Percentiles rank a stretch among this genome's conserved stretches.
Evolutionary conservation across 2,329 filamentous ascomycete genomes (phyloP).

Genomic region (Huntiella savannae): DNA sequence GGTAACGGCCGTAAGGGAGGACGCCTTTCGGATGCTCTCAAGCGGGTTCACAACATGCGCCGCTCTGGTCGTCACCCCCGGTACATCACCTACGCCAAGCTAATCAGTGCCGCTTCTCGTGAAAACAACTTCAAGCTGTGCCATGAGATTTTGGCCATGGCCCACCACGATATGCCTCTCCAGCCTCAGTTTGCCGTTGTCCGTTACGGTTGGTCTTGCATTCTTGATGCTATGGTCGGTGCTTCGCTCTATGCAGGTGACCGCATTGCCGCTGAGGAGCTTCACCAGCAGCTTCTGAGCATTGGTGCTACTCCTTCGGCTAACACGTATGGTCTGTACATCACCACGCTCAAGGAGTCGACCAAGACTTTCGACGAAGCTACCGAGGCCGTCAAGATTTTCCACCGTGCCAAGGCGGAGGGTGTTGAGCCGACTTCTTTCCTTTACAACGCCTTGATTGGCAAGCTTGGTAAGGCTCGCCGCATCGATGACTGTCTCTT

Average conservation of each 20-base stretch:
- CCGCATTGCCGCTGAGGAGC: conserved; percentile 62
- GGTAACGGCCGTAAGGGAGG: conserved; percentile 52
- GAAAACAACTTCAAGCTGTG: conserved; percentile 65
- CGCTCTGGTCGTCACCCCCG: conserved; percentile 77
- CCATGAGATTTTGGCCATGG: conserved; percentile 75
- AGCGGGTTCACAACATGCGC: conserved; percentile 80
- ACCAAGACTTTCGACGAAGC: conserved; percentile 97
- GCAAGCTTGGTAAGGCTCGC: conserved; percentile 92
- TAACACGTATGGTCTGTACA: conserved; percentile 96
- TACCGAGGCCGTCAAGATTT: conserved; percentile 91
- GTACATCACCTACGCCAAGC: conserved; percentile 92
- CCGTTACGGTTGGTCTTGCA: conserved; percentile 88
- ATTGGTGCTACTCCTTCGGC: conserved; percentile 86
- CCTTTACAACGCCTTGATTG: conserved; percentile 93
- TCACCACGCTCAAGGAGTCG: conserved; percentile 95
- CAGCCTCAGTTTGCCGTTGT: conserved; percentile 71
- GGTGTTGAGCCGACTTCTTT: conserved; percentile 93
- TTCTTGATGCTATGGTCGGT: conserved; percentile 90
- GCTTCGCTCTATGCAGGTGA: conserved; percentile 72
- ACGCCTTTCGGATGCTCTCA: conserved; percentile 61
- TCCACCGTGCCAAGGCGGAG: conserved; percentile 80
- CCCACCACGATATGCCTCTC: conserved; percentile 71
- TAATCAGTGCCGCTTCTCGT: conserved; percentile 78
- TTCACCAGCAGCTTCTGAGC: conserved; percentile 75
- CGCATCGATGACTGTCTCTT: conserved; percentile 96